phyloP scores from a whole-genome alignment of 2,329 filamentous ascomycete genomes.

The Neonectria neomacrospora region DNA sequence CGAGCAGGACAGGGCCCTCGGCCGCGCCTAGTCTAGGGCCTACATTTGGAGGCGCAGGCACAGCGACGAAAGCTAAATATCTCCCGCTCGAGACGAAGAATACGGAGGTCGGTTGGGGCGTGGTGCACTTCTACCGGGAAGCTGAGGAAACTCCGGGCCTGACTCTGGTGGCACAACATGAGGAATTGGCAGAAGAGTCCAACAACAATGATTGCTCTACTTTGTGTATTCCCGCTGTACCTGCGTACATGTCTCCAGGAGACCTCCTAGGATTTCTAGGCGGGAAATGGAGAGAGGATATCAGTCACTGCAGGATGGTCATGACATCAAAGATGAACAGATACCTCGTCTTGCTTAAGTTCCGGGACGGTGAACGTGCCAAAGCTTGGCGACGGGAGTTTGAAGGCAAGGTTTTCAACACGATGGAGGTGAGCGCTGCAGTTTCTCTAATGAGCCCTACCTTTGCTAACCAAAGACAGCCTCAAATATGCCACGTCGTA shows the following conservation, averaged over 20 bases:
- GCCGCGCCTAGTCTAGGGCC: slow-evolving; percentile 66
- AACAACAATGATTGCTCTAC: slow-evolving; percentile 79
- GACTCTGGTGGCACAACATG: slow-evolving; percentile 41
- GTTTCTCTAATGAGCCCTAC: not conserved
- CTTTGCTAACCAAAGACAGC: slow-evolving; percentile 55
- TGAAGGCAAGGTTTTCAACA: slow-evolving; percentile 93
- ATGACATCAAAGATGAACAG: slow-evolving; percentile 88
- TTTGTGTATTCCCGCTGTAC: slow-evolving; percentile 92
- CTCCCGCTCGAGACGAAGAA: slow-evolving; percentile 75
- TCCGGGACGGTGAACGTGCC: slow-evolving; percentile 79
- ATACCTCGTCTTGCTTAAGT: slow-evolving; percentile 97
- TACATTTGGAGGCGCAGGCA: slow-evolving; percentile 68
- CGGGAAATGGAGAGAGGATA: slow-evolving; percentile 83
- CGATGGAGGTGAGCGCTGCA: slow-evolving; percentile 75
- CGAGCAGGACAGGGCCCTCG: slow-evolving; percentile 57
- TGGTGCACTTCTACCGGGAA: slow-evolving; percentile 94
- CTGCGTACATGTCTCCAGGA: slow-evolving; percentile 89
- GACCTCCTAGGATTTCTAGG: slow-evolving; percentile 94
- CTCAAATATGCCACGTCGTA: slow-evolving; percentile 93
- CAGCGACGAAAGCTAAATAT: slow-evolving; percentile 85
- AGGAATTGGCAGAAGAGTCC: slow-evolving; percentile 40
- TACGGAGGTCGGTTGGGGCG: slow-evolving; percentile 87
- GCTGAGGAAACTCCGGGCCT: slow-evolving; percentile 76
- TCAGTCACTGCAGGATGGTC: slow-evolving; percentile 95
- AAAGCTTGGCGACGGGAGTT: slow-evolving; percentile 85